A percentile compares a stretch with the other conserved stretches of the same genome.
Evolutionary conservation across 805 yeast genomes (phyloP).

Genomic region (Ogataea wickerhamii): DNA sequence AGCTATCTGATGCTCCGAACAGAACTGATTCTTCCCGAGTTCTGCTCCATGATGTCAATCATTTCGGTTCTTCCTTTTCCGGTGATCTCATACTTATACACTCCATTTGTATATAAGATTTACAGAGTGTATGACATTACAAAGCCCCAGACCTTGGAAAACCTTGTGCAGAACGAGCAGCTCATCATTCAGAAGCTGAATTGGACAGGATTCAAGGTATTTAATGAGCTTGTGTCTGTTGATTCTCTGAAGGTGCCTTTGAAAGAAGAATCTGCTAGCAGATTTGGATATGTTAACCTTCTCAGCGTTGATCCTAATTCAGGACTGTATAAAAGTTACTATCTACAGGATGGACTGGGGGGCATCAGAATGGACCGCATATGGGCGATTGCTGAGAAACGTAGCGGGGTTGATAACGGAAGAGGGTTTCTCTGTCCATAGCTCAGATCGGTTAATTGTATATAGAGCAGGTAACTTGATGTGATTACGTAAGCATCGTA

Average conservation of each 20-base stretch:
- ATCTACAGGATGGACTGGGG: slow-evolving; percentile 70
- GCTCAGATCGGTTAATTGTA: background rate
- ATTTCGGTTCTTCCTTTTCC: slow-evolving; percentile 56
- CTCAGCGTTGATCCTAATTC: slow-evolving; percentile 36
- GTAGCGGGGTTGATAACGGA: slow-evolving; percentile 66
- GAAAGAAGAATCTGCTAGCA: slow-evolving; percentile 29
- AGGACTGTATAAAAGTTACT: slow-evolving; percentile 40
- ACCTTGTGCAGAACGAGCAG: slow-evolving; percentile 57
- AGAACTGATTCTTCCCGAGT: slow-evolving; percentile 47
- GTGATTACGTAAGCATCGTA: too few species aligned
- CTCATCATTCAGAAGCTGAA: slow-evolving; percentile 66
- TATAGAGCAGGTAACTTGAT: too few species aligned
- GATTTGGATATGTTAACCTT: slow-evolving; percentile 51
- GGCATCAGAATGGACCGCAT: slow-evolving; percentile 81
- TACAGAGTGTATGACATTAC: slow-evolving; percentile 64
- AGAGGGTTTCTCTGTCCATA: slow-evolving; percentile 37
- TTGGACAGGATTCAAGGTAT: slow-evolving; percentile 61
- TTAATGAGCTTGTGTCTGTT: slow-evolving; percentile 57
- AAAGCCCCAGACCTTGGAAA: slow-evolving; percentile 61
- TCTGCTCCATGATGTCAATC: slow-evolving; percentile 40
- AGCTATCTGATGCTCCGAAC: slow-evolving; percentile 57
- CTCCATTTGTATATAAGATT: slow-evolving; percentile 67
- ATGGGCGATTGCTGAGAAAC: slow-evolving; percentile 77
- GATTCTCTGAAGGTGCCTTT: slow-evolving; percentile 40
- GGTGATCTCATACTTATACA: slow-evolving; percentile 48